phyloP scores from a whole-genome alignment of 164 flowering plant genomes.

The Macadamia integrifolia region DNA sequence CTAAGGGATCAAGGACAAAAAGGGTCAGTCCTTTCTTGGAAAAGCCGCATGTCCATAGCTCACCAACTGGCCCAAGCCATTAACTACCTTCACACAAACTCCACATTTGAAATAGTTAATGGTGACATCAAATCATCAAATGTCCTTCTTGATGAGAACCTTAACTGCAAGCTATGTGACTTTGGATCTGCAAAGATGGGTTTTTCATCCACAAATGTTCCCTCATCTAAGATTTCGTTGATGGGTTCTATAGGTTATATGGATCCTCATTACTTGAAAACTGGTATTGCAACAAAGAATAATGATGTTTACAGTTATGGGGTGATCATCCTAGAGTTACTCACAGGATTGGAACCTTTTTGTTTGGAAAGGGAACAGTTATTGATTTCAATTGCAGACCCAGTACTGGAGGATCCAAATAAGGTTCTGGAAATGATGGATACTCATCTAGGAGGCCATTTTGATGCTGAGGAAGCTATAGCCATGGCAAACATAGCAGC shows the following conservation, averaged over 20 bases:
- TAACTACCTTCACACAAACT: constrained; percentile 56
- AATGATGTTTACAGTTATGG: constrained; percentile 78
- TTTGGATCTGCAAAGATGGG: constrained; percentile 74
- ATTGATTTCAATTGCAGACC: too few species aligned
- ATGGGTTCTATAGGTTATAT: constrained; percentile 58
- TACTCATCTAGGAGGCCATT: too few species aligned
- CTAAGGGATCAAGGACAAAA: not conserved
- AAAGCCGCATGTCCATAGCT: constrained; percentile 46
- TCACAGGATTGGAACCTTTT: constrained; percentile 36
- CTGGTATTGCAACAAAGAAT: constrained; percentile 74
- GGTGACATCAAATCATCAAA: constrained; percentile 80
- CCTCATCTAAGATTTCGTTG: constrained; percentile 8
- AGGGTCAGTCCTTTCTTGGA: constrained; percentile 41
- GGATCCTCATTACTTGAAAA: constrained; percentile 67
- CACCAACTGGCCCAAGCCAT: constrained; percentile 62
- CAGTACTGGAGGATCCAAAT: too few species aligned
- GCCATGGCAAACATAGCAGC: too few species aligned
- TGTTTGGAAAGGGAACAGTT: too few species aligned
- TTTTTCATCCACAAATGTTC: constrained; percentile 39
- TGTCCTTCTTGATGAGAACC: constrained; percentile 48
- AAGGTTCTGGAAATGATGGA: too few species aligned
- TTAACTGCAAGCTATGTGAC: constrained; percentile 68
- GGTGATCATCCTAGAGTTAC: constrained; percentile 56
- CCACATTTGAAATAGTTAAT: constrained; percentile 53
- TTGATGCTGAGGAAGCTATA: too few species aligned